phyloP scores from a whole-genome alignment of 805 yeast genomes.

The Zygosaccharomyces pseudorouxii region DNA sequence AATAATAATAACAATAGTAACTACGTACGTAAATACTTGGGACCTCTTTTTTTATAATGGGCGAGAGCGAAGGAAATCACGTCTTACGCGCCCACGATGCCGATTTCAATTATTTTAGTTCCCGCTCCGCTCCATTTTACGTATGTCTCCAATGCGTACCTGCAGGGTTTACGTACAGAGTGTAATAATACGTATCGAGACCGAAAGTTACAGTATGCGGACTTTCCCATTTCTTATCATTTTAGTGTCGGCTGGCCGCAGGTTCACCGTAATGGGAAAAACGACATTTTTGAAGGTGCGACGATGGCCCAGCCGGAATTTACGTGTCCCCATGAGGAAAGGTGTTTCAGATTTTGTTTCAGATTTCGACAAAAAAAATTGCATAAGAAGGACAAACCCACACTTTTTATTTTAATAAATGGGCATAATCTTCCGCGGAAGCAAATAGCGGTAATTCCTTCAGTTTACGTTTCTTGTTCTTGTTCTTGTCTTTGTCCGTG shows the following conservation, averaged over 20 bases:
- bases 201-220: not conserved
- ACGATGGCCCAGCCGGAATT: not conserved
- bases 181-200: not conserved
- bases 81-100: not conserved
- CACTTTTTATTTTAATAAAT: slow-evolving; percentile 7
- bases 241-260: not conserved
- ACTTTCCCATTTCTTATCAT: not conserved
- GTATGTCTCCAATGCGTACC: not conserved
- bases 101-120: not conserved
- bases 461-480: slow-evolving; percentile 49
- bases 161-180: not conserved
- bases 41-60: not conserved
- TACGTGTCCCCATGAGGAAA: slow-evolving; percentile 2
- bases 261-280: not conserved
- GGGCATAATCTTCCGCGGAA: slow-evolving; percentile 78
- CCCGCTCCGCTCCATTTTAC: not conserved
- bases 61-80: not conserved
- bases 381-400: too few relatives aligned
- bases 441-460: slow-evolving; percentile 80
- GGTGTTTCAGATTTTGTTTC: not conserved
- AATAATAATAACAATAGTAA: not conserved
- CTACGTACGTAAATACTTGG: not conserved
- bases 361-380: too few relatives aligned
- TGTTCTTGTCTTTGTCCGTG: slow-evolving; percentile 20
- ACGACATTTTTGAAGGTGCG: not conserved